These are phyloP conservation scores for Seminavis robusta DNA, from an alignment of 108 stramenopile genomes.

Conservation along the genomic window DNA sequence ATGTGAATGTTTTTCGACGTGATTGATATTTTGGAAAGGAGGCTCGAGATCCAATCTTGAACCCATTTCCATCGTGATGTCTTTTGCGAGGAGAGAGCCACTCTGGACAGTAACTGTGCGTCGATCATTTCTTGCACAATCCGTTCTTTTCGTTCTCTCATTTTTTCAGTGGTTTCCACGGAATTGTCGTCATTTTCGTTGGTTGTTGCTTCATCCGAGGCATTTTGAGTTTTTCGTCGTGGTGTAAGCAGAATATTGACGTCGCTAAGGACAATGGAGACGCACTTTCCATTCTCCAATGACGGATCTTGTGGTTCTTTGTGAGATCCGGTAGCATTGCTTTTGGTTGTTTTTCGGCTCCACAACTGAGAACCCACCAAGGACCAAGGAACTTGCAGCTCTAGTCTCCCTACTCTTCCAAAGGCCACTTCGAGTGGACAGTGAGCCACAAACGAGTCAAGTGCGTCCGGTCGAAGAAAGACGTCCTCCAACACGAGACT, in stretches of 20 bases:
- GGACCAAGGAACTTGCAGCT: conserved; percentile 63
- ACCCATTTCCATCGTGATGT: conserved; percentile 27
- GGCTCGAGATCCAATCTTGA: conserved; percentile 25
- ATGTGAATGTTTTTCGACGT: conserved; percentile 70
- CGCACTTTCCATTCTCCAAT: conserved; percentile 16
- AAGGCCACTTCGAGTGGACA: conserved; percentile 54
- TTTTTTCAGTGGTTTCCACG: not conserved
- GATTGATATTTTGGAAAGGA: conserved; percentile 52
- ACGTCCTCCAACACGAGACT: conserved; percentile 55
- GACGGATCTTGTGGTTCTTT: not conserved
- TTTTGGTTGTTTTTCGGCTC: conserved; percentile 6
- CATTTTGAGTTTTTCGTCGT: conserved; percentile 10
- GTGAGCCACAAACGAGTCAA: conserved; percentile 31
- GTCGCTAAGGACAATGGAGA: conserved; percentile 62
- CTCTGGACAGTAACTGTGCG: conserved; percentile 24
- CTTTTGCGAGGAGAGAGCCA: too few species aligned
- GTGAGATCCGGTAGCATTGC: not conserved
- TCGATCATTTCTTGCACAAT: conserved; percentile 27
- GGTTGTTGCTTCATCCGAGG: not conserved
- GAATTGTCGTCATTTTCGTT: not conserved
- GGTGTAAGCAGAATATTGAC: conserved; percentile 68
- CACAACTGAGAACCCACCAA: conserved; percentile 30
- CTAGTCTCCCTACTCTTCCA: conserved; percentile 57
- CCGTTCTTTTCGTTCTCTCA: conserved; percentile 25
- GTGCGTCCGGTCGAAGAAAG: conserved; percentile 37